Percentiles rank a stretch among this genome's conserved stretches.
These are phyloP conservation scores for Ceratocystiopsis minuta DNA, from an alignment of 2,329 filamentous ascomycete species.

Conservation along the genomic window DNA sequence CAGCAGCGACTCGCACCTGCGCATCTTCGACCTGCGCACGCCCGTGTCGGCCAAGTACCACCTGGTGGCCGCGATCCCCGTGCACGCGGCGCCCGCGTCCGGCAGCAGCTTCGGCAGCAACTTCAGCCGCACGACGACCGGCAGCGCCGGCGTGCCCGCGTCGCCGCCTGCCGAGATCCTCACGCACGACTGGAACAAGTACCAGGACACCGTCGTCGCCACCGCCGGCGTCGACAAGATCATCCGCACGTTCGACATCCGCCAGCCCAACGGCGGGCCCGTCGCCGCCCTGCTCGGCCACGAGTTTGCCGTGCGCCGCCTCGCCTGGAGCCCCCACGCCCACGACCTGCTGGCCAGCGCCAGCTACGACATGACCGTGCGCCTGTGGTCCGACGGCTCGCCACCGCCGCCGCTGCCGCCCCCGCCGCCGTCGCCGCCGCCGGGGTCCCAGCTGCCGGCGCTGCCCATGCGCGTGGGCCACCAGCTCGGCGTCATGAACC, in stretches of 20 bases:
- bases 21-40: slow-evolving; percentile 80
- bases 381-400: slow-evolving; percentile 71
- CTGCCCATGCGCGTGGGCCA: slow-evolving; percentile 34
- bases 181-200: slow-evolving; percentile 99
- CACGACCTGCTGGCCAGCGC: slow-evolving; percentile 72
- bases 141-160: slow-evolving; percentile 12
- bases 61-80: slow-evolving; percentile 64
- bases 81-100: slow-evolving; percentile 43
- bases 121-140: slow-evolving; percentile 11
- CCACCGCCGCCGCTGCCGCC: slow-evolving; percentile 17
- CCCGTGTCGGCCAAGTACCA: slow-evolving; percentile 78
- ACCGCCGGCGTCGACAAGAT: slow-evolving; percentile 76
- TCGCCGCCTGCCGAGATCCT: slow-evolving; percentile 61
- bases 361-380: slow-evolving; percentile 95
- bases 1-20: slow-evolving; percentile 72
- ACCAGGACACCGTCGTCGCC: slow-evolving; percentile 67
- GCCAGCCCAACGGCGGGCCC: slow-evolving; percentile 56
- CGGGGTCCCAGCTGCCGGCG: slow-evolving; percentile 9
- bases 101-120: slow-evolving; percentile 14
- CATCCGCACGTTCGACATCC: slow-evolving; percentile 80
- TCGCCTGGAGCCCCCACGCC: slow-evolving; percentile 91
- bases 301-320: slow-evolving; percentile 69
- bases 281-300: slow-evolving; percentile 63
- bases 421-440: slow-evolving; percentile 4
- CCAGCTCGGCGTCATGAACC: slow-evolving; percentile 73